phyloP scores from a whole-genome alignment of 352 stramenopile species.

The Aphanomyces euteiches region DNA sequence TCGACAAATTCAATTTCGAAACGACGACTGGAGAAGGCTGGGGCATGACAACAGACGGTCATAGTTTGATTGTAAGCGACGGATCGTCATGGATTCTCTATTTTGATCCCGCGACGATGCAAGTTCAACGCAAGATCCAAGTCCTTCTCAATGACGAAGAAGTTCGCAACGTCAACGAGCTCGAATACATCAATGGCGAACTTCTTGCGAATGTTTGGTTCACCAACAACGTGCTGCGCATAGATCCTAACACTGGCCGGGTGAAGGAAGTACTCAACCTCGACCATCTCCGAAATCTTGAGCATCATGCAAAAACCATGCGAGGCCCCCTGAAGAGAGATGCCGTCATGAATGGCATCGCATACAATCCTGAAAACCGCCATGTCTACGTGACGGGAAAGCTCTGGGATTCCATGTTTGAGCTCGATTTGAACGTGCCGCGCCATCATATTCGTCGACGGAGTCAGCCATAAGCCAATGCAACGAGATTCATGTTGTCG shows the following conservation, averaged over 20 bases:
- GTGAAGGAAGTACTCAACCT: constrained; percentile 75
- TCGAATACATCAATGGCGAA: constrained; percentile 80
- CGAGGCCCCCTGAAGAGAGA: constrained; percentile 43
- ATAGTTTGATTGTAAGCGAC: constrained; percentile 82
- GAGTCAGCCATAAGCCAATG: neutral
- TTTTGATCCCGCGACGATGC: constrained; percentile 64
- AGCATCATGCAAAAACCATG: constrained; percentile 48
- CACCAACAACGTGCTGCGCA: constrained; percentile 66
- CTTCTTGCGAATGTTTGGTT: constrained; percentile 88
- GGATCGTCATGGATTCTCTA: constrained; percentile 74
- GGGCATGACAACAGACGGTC: constrained; percentile 80
- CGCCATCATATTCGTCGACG: neutral
- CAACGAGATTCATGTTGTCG: constrained; percentile 12
- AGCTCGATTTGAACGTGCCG: constrained; percentile 48
- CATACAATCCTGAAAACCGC: constrained; percentile 53
- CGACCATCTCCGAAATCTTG: constrained; percentile 51
- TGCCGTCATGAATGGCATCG: constrained; percentile 88
- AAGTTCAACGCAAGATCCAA: constrained; percentile 50
- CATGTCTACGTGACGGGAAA: constrained; percentile 79
- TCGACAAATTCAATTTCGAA: constrained; percentile 49
- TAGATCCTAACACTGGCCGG: constrained; percentile 57
- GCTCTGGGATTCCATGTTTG: constrained; percentile 81
- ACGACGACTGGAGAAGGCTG: constrained; percentile 85
- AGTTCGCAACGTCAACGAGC: constrained; percentile 74
- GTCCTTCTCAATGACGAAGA: constrained; percentile 43